Base-by-base conservation (phyloP, 2,329 filamentous ascomycete species). In the Verruconis gallopava region DNA sequence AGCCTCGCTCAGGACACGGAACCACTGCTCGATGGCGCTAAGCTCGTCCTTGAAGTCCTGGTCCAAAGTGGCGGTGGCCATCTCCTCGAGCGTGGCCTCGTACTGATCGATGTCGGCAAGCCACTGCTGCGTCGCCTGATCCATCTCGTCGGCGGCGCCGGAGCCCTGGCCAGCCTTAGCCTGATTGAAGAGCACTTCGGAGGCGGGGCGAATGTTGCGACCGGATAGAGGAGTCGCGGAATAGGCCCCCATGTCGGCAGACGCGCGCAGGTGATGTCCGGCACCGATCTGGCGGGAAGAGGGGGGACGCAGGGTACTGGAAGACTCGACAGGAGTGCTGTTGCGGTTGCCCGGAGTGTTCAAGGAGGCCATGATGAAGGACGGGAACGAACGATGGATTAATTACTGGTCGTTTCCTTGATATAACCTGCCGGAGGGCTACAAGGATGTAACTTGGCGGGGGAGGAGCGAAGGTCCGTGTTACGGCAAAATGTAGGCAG, bases 11-110 rank as follows among this genome's bases (percentile, higher is more conserved):
- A 98, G 69, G 42, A 98, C 91, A 48, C 88, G 81, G 64, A 98
- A 98, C 91, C 91, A 98, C 69, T 98, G 91, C 66, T 98, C 91
- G 57, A 98, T 98, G 51, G 91, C 91, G 59, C 86, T 95, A 47
- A 98, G 75, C 64, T 98, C 91, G 63, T 96, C 91, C 68, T 98
- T 98, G 71, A 98, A 98, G 59, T 98, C 91, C 67, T 98, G 91
- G 59, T 98, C 91, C 42, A 96, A 70, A n/a, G 91, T 96, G 20
- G 91, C 91, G 21, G 89, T 88, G 34, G 91, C 91, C 91, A 98
- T 98, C 61, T 98, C 91, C 63, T 96, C 91, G 55, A 98, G 65
- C 1, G 91, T 98, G n/a, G 80, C 93, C 69, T 98, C 91, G 56
- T 95, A 95, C 62, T 96, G 89, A 59, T 98, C 91, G 52, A 98